phyloP scores from a whole-genome alignment of 805 yeast genomes.

The Zygosaccharomyces bailii region DNA sequence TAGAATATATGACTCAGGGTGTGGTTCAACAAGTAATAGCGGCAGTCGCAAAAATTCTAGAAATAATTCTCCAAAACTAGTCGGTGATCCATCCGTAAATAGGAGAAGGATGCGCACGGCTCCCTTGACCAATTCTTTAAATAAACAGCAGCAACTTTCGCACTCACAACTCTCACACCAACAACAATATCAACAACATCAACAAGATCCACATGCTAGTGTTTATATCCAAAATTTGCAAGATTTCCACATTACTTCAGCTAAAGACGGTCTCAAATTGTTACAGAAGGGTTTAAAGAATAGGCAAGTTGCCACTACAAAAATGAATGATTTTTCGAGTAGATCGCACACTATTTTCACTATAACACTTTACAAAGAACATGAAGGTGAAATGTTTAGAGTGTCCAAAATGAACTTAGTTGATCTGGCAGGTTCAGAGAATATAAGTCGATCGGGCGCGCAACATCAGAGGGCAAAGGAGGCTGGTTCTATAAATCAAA shows the following conservation, averaged over 20 bases:
- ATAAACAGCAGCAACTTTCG: slow-evolving; percentile 3
- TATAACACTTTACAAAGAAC: slow-evolving; percentile 53
- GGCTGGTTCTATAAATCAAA: slow-evolving; percentile 90
- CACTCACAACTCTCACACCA: slow-evolving; percentile 20
- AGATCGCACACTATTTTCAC: slow-evolving; percentile 78
- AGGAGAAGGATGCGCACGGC: slow-evolving; percentile 14
- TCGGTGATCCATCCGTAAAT: slow-evolving; percentile 15
- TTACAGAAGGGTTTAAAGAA: slow-evolving; percentile 54
- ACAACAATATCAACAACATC: slow-evolving; percentile 14
- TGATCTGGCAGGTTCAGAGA: slow-evolving; percentile 94
- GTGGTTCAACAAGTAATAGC: slow-evolving; percentile 11
- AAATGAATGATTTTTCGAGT: slow-evolving; percentile 68
- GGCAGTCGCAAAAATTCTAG: slow-evolving; percentile 21
- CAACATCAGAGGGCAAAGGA: slow-evolving; percentile 81
- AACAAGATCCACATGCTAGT: slow-evolving; percentile 26
- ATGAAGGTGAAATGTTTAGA: slow-evolving; percentile 45
- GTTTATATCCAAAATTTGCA: slow-evolving; percentile 62
- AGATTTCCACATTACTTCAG: slow-evolving; percentile 54
- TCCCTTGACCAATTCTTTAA: slow-evolving; percentile 5
- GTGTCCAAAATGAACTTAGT: slow-evolving; percentile 79
- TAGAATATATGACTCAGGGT: slow-evolving; percentile 47
- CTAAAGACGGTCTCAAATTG: slow-evolving; percentile 53
- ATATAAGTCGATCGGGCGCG: slow-evolving; percentile 85
- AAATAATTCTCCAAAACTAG: slow-evolving; percentile 26
- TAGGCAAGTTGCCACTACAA: slow-evolving; percentile 68